These are phyloP conservation scores for Ophiostoma fasciatum DNA, from an alignment of 2,329 filamentous ascomycete genomes.

Conservation along the genomic window DNA sequence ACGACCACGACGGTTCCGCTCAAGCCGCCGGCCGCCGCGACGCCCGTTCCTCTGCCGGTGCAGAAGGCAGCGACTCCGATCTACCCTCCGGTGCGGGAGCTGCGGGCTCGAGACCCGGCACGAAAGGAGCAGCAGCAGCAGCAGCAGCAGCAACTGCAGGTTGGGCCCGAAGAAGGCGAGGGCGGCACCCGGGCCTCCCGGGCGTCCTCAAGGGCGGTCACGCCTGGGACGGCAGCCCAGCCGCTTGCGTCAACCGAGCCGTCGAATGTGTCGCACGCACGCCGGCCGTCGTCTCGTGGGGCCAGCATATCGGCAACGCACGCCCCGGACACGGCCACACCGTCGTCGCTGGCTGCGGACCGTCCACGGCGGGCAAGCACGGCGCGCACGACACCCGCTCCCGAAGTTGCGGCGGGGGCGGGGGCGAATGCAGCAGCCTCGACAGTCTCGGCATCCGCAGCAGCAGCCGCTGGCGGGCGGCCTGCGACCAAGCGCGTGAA, in stretches of 20 bases:
- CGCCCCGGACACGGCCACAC: constrained; percentile 2
- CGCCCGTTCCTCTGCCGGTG: constrained; percentile 16
- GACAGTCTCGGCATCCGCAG: too few relatives aligned
- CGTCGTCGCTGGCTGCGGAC: constrained; percentile 33
- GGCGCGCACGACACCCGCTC: constrained; percentile 40
- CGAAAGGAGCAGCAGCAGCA: constrained; percentile 8
- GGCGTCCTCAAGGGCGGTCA: constrained; percentile 6
- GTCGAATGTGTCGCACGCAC: not conserved
- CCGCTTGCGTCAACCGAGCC: not conserved
- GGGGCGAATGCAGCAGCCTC: too few relatives aligned
- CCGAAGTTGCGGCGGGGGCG: constrained; percentile 27
- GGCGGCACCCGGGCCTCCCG: constrained; percentile 3
- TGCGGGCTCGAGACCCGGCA: constrained; percentile 17
- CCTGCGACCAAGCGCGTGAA: constrained; percentile 45
- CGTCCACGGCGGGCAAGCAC: constrained; percentile 41
- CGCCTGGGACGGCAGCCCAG: too few relatives aligned
- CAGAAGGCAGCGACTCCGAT: constrained; percentile 21
- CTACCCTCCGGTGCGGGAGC: constrained; percentile 19
- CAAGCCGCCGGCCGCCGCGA: constrained; percentile 17
- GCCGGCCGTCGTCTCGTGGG: constrained; percentile 14
- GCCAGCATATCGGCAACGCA: too few relatives aligned
- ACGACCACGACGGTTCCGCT: constrained; percentile 14
- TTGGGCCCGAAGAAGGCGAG: not conserved
- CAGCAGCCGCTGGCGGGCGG: constrained; percentile 35
- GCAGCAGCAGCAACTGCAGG: not conserved